Base-by-base conservation (phyloP, 1,139 yeast genomes). In the Hyphopichia fennica region DNA sequence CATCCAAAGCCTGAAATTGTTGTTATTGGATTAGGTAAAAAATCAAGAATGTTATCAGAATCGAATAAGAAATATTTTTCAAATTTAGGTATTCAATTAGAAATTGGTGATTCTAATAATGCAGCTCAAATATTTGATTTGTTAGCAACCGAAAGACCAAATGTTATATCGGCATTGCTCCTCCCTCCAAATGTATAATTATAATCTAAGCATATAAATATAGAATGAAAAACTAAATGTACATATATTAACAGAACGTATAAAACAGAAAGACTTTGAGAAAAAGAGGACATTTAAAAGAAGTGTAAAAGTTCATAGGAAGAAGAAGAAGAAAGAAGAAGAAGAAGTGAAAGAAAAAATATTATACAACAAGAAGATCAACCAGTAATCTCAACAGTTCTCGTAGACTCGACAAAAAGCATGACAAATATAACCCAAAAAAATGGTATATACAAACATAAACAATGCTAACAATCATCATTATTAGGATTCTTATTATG, bases 1-100 rank as follows among this genome's bases (percentile, higher is more conserved):
- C 82, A 83, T 57, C 96, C 96, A 1, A 83, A 83, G 52, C 96
- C 96, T 0, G 95, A 87, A 56, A 68, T 87, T 32, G 55, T 86
- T 39, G 83, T 86, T 6, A 66, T 87, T 16, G 96, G 96, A 0
- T 65, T 86, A 17, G 93, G 93, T 0, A 67, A 69, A 44, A 72
- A 75, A 49, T 75, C 87, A 2, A 68, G 95, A 40, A 72, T 85
- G 60, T 67, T 87, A 49, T 77, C 82, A 30, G 82, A 79, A 11
- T 52, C 62, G 13, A 83, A 84, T 41, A 67, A 78, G 40, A 62
- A 65, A 38, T 65, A 61, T 46, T 69, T 87, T 41, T 71, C 76
- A 15, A 60, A 69, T 2, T 63, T 84, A 43, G 96, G 95, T 0
- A 79, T 86, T 25, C 84, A 82, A 55, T 62, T 83, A 19, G 95